Percentiles rank a stretch among this genome's conserved stretches.
Evolutionary conservation across 495 filamentous ascomycete species (phyloP).

Genomic region (Aspergillus egyptiacus): DNA sequence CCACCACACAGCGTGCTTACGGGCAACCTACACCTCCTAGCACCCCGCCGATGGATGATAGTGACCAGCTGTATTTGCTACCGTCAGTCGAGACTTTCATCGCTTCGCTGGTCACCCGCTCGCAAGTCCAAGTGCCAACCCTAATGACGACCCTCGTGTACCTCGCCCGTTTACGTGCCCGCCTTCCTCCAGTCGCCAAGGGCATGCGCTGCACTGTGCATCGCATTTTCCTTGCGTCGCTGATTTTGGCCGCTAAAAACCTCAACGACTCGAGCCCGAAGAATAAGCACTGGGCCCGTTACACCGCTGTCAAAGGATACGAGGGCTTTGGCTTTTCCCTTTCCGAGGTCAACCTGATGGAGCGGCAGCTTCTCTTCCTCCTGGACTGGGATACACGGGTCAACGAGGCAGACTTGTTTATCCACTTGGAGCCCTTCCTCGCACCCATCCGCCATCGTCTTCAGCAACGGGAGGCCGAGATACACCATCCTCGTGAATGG

Average conservation of each 20-base stretch:
- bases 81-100: slow-evolving; percentile 89
- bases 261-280: slow-evolving; percentile 90
- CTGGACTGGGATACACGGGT: slow-evolving; percentile 91
- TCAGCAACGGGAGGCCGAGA: slow-evolving; percentile 28
- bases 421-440: slow-evolving; percentile 82
- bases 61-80: slow-evolving; percentile 39
- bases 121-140: slow-evolving; percentile 94
- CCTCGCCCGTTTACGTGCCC: slow-evolving; percentile 71
- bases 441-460: slow-evolving; percentile 63
- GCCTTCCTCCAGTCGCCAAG: slow-evolving; percentile 90
- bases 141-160: slow-evolving; percentile 96
- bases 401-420: slow-evolving; percentile 75
- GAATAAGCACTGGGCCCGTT: slow-evolving; percentile 99
- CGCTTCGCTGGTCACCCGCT: slow-evolving; percentile 78
- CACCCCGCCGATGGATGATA: slow-evolving; percentile 55
- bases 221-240: slow-evolving; percentile 73
- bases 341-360: slow-evolving; percentile 97
- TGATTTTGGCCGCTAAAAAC: slow-evolving; percentile 75
- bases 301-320: slow-evolving; percentile 69
- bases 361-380: slow-evolving; percentile 91
- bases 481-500: slow-evolving; percentile 40
- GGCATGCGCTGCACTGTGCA: slow-evolving; percentile 96
- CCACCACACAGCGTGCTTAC: slow-evolving; percentile 23
- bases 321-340: slow-evolving; percentile 85
- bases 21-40: slow-evolving; percentile 62